Conservation (phyloP, 2,329 filamentous ascomycete species). For the Fusarium heterosporum region DNA sequence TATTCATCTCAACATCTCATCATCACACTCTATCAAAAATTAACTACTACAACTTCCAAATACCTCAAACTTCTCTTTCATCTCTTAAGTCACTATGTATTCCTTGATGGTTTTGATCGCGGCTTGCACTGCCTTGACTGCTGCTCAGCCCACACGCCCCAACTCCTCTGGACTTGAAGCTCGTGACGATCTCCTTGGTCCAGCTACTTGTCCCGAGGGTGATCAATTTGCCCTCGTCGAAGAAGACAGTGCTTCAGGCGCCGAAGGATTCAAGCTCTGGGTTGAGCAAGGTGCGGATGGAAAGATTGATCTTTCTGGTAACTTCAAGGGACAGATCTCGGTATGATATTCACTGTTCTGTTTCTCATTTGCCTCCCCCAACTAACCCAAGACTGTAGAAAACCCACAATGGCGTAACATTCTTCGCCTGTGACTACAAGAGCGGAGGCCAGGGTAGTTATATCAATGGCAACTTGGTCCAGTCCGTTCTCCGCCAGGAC, state of each 20-base stretch:
- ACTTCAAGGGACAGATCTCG: constrained; percentile 11
- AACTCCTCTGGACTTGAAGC: background rate
- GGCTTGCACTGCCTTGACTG: constrained; percentile 1
- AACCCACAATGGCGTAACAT: background rate
- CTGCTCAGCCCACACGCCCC: background rate
- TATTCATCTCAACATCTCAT: background rate
- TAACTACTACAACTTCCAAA: background rate
- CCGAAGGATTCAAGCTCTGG: background rate
- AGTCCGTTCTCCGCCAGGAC: background rate
- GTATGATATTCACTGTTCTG: background rate
- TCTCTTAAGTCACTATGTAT: background rate
- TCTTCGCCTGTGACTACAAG: constrained; percentile 10
- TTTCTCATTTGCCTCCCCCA: background rate
- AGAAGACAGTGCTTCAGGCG: background rate
- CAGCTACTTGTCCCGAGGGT: background rate
- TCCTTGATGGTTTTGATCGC: background rate
- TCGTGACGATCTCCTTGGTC: constrained; percentile 2
- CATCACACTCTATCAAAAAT: too few relatives aligned
- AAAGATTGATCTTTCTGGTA: background rate
- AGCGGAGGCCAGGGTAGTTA: background rate
- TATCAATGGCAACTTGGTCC: constrained; percentile 2
- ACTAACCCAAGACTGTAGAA: background rate
- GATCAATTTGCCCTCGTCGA: background rate
- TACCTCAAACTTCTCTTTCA: background rate
- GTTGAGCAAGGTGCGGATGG: background rate